Conservation (phyloP, 768 basidiomycete species). For the Thelephora ganbajun region DNA sequence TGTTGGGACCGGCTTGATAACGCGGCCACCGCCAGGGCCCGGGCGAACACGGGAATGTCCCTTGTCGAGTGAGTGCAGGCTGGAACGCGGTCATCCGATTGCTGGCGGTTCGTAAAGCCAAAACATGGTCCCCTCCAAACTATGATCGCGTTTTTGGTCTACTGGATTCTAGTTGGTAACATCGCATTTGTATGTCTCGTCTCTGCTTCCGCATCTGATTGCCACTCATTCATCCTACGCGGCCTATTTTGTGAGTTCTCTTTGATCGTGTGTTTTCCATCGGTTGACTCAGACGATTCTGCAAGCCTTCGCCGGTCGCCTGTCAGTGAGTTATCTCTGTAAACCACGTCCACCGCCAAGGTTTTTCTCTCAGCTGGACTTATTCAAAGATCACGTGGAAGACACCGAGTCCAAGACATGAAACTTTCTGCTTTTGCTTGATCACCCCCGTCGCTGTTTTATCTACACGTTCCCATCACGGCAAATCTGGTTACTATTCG, state of each 20-base stretch:
- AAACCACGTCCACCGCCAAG: slow-evolving; percentile 3
- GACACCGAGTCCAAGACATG: slow-evolving; percentile 47
- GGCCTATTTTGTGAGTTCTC: slow-evolving; percentile 75
- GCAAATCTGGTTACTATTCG: slow-evolving; percentile 84
- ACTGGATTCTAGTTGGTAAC: slow-evolving; percentile 83
- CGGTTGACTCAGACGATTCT: slow-evolving; percentile 22
- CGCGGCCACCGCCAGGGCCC: too few relatives aligned
- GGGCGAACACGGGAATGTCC: slow-evolving; percentile 66
- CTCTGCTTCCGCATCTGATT: slow-evolving; percentile 1
- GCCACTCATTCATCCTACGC: slow-evolving; percentile 3
- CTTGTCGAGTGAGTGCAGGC: slow-evolving; percentile 40
- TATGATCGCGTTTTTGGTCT: slow-evolving; percentile 57
- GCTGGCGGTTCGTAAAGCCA: slow-evolving; percentile 12
- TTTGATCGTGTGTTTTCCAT: not conserved
- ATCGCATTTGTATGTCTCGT: slow-evolving; percentile 73
- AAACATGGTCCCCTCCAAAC: slow-evolving; percentile 90
- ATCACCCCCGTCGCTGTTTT: slow-evolving; percentile 89
- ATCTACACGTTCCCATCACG: slow-evolving; percentile 85
- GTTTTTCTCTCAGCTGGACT: slow-evolving; percentile 45
- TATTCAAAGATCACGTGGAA: slow-evolving; percentile 45
- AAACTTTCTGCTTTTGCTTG: slow-evolving; percentile 85
- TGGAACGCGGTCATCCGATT: too few relatives aligned
- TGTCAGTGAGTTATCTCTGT: not conserved
- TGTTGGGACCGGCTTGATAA: slow-evolving; percentile 19
- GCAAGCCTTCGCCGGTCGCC: slow-evolving; percentile 75